These are phyloP conservation scores for Ceratopteris richardii DNA, from an alignment of 75 land plant genomes.

Conservation along the genomic window DNA sequence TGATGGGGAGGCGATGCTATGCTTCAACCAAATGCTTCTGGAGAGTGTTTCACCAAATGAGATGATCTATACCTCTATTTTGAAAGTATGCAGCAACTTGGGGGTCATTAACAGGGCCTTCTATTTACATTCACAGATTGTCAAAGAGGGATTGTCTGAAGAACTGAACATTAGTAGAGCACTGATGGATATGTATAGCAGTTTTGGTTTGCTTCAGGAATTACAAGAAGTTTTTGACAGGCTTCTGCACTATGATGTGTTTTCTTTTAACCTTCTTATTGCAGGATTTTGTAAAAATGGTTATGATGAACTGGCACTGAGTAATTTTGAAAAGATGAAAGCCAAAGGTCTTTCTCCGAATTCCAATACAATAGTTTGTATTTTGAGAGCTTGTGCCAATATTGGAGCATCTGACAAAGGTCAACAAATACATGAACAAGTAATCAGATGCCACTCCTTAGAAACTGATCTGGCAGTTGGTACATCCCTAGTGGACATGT, in stretches of 20 bases:
- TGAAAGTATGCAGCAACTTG: conserved; percentile 5
- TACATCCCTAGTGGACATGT: conserved; percentile 22
- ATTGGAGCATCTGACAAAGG: conserved; percentile 4
- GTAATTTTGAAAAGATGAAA: conserved; percentile 6
- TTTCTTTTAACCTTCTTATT: conserved; percentile 11
- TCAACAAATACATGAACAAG: conserved; percentile 5
- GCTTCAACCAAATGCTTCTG: conserved; percentile 4
- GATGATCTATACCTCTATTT: background rate
- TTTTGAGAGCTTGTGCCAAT: conserved; percentile 8
- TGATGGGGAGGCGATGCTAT: conserved; percentile 8
- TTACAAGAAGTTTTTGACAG: conserved; percentile 11
- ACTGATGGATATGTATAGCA: conserved; percentile 12
- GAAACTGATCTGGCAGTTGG: conserved; percentile 1
- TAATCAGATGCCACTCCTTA: background rate
- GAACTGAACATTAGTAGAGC: conserved; percentile 3
- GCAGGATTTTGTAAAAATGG: conserved; percentile 17
- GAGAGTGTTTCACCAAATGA: conserved; percentile 5
- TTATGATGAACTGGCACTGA: conserved; percentile 6
- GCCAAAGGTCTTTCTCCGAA: conserved; percentile 6
- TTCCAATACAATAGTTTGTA: background rate
- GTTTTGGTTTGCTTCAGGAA: background rate
- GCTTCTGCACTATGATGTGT: conserved; percentile 4
- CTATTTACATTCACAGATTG: background rate
- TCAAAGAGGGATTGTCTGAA: background rate
- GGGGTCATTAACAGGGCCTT: background rate